Evolutionary conservation across 495 filamentous ascomycete species (phyloP), one percentile per base, ranked within the genome.

Genomic region (Tuber umbilicatum): DNA sequence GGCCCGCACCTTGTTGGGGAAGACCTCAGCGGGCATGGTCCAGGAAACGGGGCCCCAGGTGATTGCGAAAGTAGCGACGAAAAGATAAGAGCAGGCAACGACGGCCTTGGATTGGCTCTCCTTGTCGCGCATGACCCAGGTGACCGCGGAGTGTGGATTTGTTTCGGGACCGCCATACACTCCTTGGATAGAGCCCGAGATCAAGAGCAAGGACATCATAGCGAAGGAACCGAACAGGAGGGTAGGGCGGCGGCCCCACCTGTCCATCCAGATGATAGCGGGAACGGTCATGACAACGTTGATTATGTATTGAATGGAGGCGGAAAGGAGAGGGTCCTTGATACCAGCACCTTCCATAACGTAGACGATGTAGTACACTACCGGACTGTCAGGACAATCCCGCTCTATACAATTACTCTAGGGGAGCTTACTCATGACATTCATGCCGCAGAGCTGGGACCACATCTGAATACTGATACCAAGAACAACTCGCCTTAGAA

Each of bases 251-350:
- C 88, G 86, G 45, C 87, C 86, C 76, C 86, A 86, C 40, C 80
- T 80, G 78, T 89, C 88, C 68, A 89, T 85, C 78, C 86, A 85
- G 21, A 90, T 76, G 47, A 91, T 87, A 5, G 88, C 88, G 0
- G 88, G 88, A 5, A 90, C 76, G 16, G 90, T 92, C 74, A 93
- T 81, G 35, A 85, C 84, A 2, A 92, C 90, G 82, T 92, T 92
- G 83, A 94, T 89, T 71, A 93, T 88, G 81, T 93, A 94, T 77
- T 93, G 91, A 71, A 94, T 90, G 0, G 89, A 90, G 5, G 92
- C 88, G 2, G 90, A 90, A 40, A 91, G 85, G 16, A 93, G 86
- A 4, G 90, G 88, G 14, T 90, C 87, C 40, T 86, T 85, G 67
- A 91, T 88, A 72, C 88, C 87, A 10, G 89, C 89, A 47, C 86